Evolutionary conservation across 1,139 yeast genomes (phyloP).

Genomic region (Lodderomyces theae): DNA sequence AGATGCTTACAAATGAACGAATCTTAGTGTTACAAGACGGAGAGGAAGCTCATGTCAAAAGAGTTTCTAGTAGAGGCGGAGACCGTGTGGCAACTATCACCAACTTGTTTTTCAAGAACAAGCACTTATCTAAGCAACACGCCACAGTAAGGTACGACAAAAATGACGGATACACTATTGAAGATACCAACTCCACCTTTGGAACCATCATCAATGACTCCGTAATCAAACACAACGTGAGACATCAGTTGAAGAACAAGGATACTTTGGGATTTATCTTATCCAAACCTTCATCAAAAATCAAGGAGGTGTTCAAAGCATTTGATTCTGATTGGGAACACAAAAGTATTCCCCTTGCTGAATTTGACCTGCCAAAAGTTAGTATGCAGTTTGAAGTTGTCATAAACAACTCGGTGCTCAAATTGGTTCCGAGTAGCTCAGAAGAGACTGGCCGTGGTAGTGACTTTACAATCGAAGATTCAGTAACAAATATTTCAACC

Average conservation of each 20-base stretch:
- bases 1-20: constrained; percentile 17
- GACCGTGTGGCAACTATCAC: constrained; percentile 23
- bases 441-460: not conserved
- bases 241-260: constrained; percentile 20
- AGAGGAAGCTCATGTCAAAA: constrained; percentile 18
- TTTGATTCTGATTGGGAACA: constrained; percentile 6
- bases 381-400: constrained; percentile 23
- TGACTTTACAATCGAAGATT: constrained; percentile 1
- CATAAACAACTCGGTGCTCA: constrained; percentile 10
- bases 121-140: constrained; percentile 36
- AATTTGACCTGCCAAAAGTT: constrained; percentile 25
- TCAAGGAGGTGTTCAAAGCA: constrained; percentile 17
- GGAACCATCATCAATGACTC: constrained; percentile 36
- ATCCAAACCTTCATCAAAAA: constrained; percentile 26
- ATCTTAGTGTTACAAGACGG: constrained; percentile 18
- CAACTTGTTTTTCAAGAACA: constrained; percentile 30
- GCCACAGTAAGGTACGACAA: not conserved
- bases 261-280: constrained; percentile 35
- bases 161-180: not conserved
- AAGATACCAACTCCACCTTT: constrained; percentile 29
- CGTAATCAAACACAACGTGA: constrained; percentile 20
- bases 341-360: constrained; percentile 19
- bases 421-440: constrained; percentile 11
- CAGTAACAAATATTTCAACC: not conserved
- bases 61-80: constrained; percentile 30